Evolutionary conservation across 352 stramenopile species (phyloP), one percentile per base, ranked within the genome.

Genomic region (Aphanomyces astaci): DNA sequence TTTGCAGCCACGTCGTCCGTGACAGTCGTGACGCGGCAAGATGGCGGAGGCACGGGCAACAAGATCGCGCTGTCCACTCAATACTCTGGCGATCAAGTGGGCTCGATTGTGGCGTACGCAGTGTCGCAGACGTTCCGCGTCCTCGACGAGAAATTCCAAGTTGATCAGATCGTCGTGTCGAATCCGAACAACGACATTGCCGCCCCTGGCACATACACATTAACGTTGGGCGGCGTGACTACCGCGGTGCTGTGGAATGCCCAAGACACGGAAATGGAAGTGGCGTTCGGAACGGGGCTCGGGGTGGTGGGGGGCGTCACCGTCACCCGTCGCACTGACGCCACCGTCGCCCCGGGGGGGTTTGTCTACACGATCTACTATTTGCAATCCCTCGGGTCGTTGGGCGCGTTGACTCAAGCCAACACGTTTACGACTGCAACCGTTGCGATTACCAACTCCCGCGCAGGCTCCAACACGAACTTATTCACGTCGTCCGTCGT

Each of bases 351-450:
- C 1, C 74, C 82, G 1, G 79, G 88, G 25, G 81, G 84, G 0
- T 92, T 72, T 27, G 72, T 91, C 4, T 94, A 91, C 71, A 86
- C 71, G 1, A 75, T 94, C 31, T 94, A 94, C 72, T 92, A 89
- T 36, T 82, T 73, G 19, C 75, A 72, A 0, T 77, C 89, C 0
- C 65, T 62, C 0, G 82, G 81, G 0, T 75, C 85, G 55, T 10
- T 84, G 0, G 72, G 62, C 17, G 30, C 71, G 7, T 39, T 87
- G 43, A 74, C 72, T 0, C 62, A 72, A 0, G 59, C 32, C 2
- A 25, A 66, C 1, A 48, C 67, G 39, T 82, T 91, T 39, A 75
- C 62, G 11, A 62, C 70, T 0, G 75, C 64, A 11, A 72, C 73
- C 13, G 70, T 90, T 3, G 45, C 53, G 0, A 27, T 84, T 13